These are phyloP conservation scores for Lasiodiplodia sp. DNA, from an alignment of 2,329 filamentous ascomycete species.

Conservation along the genomic window DNA sequence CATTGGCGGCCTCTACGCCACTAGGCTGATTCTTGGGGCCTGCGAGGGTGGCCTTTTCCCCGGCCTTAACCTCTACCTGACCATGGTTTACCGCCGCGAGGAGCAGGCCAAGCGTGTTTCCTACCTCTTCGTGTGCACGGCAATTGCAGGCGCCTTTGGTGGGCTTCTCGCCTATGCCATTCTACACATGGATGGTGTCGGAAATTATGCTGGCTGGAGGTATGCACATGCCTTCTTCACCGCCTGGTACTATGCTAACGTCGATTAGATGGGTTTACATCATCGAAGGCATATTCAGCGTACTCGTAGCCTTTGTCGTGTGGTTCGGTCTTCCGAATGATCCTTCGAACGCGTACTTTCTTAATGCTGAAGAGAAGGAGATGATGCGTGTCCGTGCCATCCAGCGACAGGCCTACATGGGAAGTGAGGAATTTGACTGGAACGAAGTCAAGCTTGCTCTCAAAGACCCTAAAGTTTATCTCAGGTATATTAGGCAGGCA, in stretches of 20 bases:
- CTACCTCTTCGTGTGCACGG: constrained; percentile 50
- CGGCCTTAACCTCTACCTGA: constrained; percentile 49
- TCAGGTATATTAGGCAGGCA: constrained; percentile 35
- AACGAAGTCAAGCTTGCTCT: constrained; percentile 57
- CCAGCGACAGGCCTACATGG: constrained; percentile 58
- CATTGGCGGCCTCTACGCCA: constrained; percentile 51
- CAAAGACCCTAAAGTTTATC: constrained; percentile 60
- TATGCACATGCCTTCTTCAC: background rate
- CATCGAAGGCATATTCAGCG: constrained; percentile 36
- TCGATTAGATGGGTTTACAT: constrained; percentile 32
- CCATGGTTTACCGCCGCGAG: constrained; percentile 51
- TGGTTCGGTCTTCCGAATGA: constrained; percentile 59
- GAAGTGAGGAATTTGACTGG: constrained; percentile 59
- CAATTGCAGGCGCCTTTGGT: constrained; percentile 43
- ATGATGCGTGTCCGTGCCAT: constrained; percentile 59
- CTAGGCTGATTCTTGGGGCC: constrained; percentile 43
- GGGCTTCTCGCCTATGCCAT: constrained; percentile 48
- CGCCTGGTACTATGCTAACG: background rate
- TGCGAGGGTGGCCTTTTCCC: constrained; percentile 46
- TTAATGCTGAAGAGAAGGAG: constrained; percentile 56
- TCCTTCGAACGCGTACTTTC: constrained; percentile 57
- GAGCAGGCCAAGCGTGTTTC: constrained; percentile 52
- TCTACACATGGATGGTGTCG: constrained; percentile 55
- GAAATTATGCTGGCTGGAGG: constrained; percentile 53
- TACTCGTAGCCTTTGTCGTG: constrained; percentile 41